These are phyloP conservation scores for Paxillus involutus DNA, from an alignment of 768 basidiomycete species.

Conservation along the genomic window DNA sequence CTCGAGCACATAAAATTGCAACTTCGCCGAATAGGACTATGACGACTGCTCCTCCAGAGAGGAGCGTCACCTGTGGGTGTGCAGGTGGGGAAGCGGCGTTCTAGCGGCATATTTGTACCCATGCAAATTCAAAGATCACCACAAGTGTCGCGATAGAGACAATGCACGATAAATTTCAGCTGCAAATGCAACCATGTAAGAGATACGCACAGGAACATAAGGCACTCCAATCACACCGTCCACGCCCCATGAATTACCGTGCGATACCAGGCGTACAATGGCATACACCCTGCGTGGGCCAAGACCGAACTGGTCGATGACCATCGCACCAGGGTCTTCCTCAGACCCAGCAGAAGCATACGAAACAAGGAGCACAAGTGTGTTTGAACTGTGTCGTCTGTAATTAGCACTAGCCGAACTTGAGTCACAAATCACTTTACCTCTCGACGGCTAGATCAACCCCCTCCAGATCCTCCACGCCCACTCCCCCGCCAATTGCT, in stretches of 20 bases:
- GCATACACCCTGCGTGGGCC: conserved; percentile 66
- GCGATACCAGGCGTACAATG: conserved; percentile 44
- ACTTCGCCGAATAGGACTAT: conserved; percentile 76
- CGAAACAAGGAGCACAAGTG: conserved; percentile 64
- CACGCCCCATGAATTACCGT: conserved; percentile 26
- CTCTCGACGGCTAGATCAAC: conserved; percentile 65
- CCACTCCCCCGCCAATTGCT: conserved; percentile 46
- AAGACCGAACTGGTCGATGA: conserved; percentile 37
- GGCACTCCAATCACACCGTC: conserved; percentile 57
- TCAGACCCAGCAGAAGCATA: conserved; percentile 54
- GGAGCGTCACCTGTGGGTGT: conserved; percentile 65
- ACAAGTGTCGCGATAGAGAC: background rate
- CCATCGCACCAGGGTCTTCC: conserved; percentile 35
- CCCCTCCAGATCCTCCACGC: conserved; percentile 67
- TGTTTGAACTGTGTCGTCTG: conserved; percentile 40
- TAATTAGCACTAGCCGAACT: conserved; percentile 1
- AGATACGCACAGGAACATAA: conserved; percentile 66
- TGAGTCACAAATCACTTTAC: conserved; percentile 34
- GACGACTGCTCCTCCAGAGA: conserved; percentile 58
- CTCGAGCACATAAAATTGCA: conserved; percentile 67
- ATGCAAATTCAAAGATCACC: background rate
- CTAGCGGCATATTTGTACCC: conserved; percentile 31
- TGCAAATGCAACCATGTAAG: background rate
- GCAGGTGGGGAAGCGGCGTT: conserved; percentile 68
- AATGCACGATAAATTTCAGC: background rate